These are phyloP conservation scores for Colletotrichum lentis DNA, from an alignment of 2,329 filamentous ascomycete species.

Conservation along the genomic window DNA sequence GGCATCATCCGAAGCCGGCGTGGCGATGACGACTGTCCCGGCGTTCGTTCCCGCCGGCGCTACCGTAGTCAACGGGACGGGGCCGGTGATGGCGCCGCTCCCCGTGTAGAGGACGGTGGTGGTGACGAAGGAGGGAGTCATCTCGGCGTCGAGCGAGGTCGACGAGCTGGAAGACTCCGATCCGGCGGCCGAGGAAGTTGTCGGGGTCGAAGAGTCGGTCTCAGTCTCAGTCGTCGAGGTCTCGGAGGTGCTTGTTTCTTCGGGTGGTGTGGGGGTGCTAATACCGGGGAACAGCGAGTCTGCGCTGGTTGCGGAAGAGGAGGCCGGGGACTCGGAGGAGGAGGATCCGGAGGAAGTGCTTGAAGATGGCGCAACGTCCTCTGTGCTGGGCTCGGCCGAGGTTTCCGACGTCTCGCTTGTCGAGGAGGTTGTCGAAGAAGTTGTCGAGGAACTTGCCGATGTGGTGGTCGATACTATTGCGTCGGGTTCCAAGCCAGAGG, in stretches of 20 bases:
- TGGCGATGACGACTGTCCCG: conserved; percentile 23
- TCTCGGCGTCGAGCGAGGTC: background rate
- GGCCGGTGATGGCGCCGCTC: background rate
- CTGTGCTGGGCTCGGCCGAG: background rate
- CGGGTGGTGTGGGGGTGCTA: too few species aligned
- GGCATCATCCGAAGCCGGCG: background rate
- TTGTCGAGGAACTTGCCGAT: too few species aligned
- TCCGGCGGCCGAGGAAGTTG: background rate
- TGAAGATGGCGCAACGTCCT: background rate
- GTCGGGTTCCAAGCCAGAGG: background rate
- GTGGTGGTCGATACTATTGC: too few species aligned
- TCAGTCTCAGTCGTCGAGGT: background rate
- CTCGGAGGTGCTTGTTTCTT: background rate
- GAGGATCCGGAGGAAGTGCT: background rate
- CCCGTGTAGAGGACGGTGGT: conserved; percentile 12
- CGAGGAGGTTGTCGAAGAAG: background rate
- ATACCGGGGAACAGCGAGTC: too few species aligned
- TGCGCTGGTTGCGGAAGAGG: background rate
- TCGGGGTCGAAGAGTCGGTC: background rate
- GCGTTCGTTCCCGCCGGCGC: background rate
- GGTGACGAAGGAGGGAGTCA: background rate
- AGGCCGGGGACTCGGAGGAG: background rate
- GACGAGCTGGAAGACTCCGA: background rate
- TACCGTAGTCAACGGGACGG: background rate
- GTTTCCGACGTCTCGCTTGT: background rate